phyloP scores from a whole-genome alignment of 2,329 filamentous ascomycete species.

The Fusarium secorum region DNA sequence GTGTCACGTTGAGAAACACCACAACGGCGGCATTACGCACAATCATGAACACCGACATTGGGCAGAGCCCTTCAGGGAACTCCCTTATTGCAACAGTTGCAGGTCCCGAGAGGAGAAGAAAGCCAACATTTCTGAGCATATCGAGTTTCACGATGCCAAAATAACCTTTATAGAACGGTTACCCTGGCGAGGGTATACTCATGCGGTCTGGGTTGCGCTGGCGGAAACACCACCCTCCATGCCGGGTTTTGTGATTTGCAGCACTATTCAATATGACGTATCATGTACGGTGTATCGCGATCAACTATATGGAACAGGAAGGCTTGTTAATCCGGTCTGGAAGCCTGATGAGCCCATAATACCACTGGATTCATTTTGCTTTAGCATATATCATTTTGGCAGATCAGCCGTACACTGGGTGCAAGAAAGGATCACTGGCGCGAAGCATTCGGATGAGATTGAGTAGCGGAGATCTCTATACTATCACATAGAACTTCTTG shows the following conservation, averaged over 20 bases:
- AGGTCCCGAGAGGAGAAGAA: neutral
- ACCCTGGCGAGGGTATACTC: neutral
- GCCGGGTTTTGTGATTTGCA: neutral
- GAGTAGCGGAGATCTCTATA: neutral
- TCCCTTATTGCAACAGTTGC: neutral
- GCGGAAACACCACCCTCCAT: neutral
- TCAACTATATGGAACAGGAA: neutral
- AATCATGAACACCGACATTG: neutral
- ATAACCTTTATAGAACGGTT: neutral
- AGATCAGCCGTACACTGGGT: neutral
- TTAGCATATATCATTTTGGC: neutral
- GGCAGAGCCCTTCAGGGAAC: neutral
- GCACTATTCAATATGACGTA: neutral
- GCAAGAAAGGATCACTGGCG: neutral
- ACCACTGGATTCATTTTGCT: neutral
- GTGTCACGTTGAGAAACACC: neutral
- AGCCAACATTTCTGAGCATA: neutral
- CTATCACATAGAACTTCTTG: neutral
- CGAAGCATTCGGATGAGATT: neutral
- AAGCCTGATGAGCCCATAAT: neutral
- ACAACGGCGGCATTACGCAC: neutral
- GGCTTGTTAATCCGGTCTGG: neutral
- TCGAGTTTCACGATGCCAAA: neutral
- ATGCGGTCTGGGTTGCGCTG: neutral
- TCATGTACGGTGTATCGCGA: neutral